phyloP scores from a whole-genome alignment of 306 rosid species.

The Casuarina cunninghamiana region DNA sequence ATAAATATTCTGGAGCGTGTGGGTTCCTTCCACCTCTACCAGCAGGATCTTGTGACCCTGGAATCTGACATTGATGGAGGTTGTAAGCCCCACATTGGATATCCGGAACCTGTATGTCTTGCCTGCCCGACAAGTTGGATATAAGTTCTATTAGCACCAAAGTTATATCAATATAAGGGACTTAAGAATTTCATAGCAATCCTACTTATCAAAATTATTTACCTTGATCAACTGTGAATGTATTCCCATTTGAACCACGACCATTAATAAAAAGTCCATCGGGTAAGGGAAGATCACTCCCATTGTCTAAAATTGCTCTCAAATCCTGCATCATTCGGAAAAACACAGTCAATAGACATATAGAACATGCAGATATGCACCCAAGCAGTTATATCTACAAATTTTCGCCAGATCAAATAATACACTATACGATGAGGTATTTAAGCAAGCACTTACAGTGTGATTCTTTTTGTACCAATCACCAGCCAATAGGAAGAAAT shows the following conservation, averaged over 20 bases:
- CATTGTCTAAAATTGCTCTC: conserved; percentile 73
- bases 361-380: not conserved
- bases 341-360: not conserved
- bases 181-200: not conserved
- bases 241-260: conserved; percentile 51
- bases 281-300: conserved; percentile 77
- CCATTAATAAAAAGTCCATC: conserved; percentile 88
- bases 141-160: not conserved
- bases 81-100: conserved; percentile 78
- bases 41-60: conserved; percentile 78
- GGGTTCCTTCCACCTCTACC: conserved; percentile 92
- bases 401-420: not conserved
- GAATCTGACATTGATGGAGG: conserved; percentile 78
- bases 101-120: conserved; percentile 76
- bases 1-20: conserved; percentile 70
- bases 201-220: not conserved
- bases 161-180: conserved; percentile 5
- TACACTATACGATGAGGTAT: not conserved
- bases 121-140: conserved; percentile 47
- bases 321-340: conserved; percentile 53
- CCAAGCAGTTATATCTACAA: not conserved
- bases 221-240: conserved; percentile 83
- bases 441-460: conserved; percentile 51
- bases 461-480: conserved; percentile 83
- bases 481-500: conserved; percentile 71